Base-by-base conservation (phyloP, 805 yeast genomes). In the Kluyveromyces wickerhamii region DNA sequence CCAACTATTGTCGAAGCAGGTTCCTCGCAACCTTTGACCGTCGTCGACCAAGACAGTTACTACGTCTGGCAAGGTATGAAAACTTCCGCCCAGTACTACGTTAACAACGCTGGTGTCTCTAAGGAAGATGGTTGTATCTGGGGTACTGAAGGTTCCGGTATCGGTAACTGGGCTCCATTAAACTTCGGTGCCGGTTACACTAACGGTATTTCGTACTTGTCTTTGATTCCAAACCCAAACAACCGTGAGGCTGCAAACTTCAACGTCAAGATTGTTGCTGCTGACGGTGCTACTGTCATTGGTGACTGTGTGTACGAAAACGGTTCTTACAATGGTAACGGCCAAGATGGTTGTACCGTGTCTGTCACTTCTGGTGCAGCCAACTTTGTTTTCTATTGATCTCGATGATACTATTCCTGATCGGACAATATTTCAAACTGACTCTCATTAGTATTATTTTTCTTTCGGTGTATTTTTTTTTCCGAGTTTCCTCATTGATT, bases 81-180 rank as follows among this genome's bases (percentile, higher is more conserved):
- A 49, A 89, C 98, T 27, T 86, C 96, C 37, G 80, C 95, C 43
- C 98, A 89, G 71, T 92, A 85, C 75, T 89, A 89, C 66, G 96
- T 89, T 45, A 89, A 89, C 77, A 76, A 89, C 55, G 96, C 96
- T 36, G 97, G 97, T 71, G 86, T 87, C 48, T 71, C 85, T 35
- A 70, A 69, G 56, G 81, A 79, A 60, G 92, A 88, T 43, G 97
- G 96, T 52, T 89, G 98, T 71, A 62, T 82, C 49, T 89, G 98
- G 98, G 94, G 96, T 60, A 59, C 74, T 35, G 51, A 69, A 5
- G 85, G 85, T 45, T 71, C 88, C 24, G 81, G 79, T 52, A 63
- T 83, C 46, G 98, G 98, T 67, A 89, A 89, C 83, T 89, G 96
- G 96, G 95, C 97, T 46, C 97, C 97, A 51, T 70, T 89, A 48